These are phyloP conservation scores for Blastocystis sp. DNA, from an alignment of 352 stramenopile species.

Conservation along the genomic window DNA sequence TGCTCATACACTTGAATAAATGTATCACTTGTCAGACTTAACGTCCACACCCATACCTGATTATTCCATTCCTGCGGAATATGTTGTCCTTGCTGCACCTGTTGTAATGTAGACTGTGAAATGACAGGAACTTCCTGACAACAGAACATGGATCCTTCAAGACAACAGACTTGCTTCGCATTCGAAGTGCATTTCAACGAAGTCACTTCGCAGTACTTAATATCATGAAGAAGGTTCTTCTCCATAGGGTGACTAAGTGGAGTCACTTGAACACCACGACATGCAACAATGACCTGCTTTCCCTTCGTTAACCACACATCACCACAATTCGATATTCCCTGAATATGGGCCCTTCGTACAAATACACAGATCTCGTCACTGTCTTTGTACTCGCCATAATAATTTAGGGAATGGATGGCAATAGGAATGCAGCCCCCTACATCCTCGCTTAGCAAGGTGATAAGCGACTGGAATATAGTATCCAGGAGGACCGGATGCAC, in stretches of 20 bases:
- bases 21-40: background rate
- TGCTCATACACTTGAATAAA: background rate
- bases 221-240: background rate
- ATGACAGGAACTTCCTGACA: background rate
- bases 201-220: background rate
- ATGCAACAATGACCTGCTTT: background rate
- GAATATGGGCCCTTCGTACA: background rate
- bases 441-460: conserved; percentile 4
- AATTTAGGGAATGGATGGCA: background rate
- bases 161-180: background rate
- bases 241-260: background rate
- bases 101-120: background rate
- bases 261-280: conserved; percentile 4
- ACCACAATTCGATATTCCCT: background rate
- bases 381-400: background rate
- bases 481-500: conserved; percentile 41
- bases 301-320: conserved; percentile 26
- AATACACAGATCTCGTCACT: background rate
- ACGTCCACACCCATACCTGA: background rate
- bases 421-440: background rate
- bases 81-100: background rate
- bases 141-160: background rate
- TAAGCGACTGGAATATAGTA: conserved; percentile 47
- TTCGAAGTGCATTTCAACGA: background rate
- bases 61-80: background rate